Conservation (phyloP, 345 rosid genomes). For the Sisymbrium altissimum region DNA sequence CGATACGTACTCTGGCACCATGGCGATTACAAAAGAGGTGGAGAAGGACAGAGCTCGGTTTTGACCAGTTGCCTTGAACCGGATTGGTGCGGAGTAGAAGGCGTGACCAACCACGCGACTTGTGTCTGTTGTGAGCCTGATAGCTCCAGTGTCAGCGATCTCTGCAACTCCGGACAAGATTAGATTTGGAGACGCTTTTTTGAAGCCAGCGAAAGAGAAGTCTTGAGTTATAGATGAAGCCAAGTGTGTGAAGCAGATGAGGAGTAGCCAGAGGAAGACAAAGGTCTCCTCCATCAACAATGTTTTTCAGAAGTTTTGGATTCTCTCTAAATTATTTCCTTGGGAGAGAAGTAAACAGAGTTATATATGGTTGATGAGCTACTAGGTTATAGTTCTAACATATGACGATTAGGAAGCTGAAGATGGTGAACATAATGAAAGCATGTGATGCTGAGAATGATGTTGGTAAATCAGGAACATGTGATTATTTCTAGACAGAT, state of each 20-base stretch:
- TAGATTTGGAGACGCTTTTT: conserved; percentile 35
- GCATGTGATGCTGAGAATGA: conserved; percentile 31
- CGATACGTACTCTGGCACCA: conserved; percentile 51
- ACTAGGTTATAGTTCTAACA: conserved; percentile 5
- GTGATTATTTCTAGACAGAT: conserved; percentile 15
- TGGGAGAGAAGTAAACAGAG: conserved; percentile 14
- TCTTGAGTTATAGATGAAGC: conserved; percentile 37
- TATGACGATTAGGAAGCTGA: neutral
- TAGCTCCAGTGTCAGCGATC: conserved; percentile 49
- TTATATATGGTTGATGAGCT: conserved; percentile 9
- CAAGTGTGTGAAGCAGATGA: conserved; percentile 29
- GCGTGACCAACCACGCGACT: conserved; percentile 66
- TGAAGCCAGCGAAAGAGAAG: conserved; percentile 49
- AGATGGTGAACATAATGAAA: conserved; percentile 14
- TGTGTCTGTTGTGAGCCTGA: conserved; percentile 55
- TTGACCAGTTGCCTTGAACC: conserved; percentile 44
- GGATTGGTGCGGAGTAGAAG: conserved; percentile 62
- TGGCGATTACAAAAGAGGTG: conserved; percentile 74
- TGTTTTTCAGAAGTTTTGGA: neutral
- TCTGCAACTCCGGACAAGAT: conserved; percentile 50
- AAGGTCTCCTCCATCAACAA: conserved; percentile 35
- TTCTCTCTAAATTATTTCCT: neutral
- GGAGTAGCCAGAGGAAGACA: conserved; percentile 30
- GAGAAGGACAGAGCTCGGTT: conserved; percentile 65
- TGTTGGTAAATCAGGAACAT: conserved; percentile 32